These are phyloP conservation scores for Oryza longistaminata DNA, from an alignment of 176 grass and related monocot species.

Conservation along the genomic window DNA sequence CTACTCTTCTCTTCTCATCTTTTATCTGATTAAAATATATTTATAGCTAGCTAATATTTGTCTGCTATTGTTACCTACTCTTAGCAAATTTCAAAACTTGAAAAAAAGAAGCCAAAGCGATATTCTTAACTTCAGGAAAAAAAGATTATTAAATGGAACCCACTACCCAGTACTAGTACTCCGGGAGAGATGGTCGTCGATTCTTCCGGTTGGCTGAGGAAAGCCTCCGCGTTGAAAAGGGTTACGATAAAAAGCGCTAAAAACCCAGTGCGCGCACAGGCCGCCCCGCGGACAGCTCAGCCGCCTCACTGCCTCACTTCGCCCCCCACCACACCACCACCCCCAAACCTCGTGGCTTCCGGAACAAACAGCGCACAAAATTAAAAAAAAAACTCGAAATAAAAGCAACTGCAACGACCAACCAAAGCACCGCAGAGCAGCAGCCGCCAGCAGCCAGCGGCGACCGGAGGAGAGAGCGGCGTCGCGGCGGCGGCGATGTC, in stretches of 20 bases:
- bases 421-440: background rate
- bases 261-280: background rate
- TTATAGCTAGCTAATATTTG: no score
- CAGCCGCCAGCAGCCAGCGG: background rate
- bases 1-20: no score
- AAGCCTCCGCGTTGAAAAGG: background rate
- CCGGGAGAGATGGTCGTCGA: background rate
- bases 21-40: no score
- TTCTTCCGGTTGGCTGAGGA: background rate
- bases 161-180: background rate
- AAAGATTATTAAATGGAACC: background rate
- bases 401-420: background rate
- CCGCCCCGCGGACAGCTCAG: background rate
- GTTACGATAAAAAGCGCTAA: background rate
- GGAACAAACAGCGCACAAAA: background rate
- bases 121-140: no score
- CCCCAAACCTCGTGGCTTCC: constrained; percentile 1
- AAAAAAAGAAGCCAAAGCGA: no score
- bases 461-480: background rate
- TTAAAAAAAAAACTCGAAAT: background rate
- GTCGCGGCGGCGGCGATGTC: constrained; percentile 50
- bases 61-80: no score
- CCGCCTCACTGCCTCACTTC: background rate
- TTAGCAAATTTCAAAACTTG: background rate
- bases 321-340: background rate